These are phyloP conservation scores for Globisporangium nodosum DNA, from an alignment of 352 stramenopile species.

Conservation along the genomic window DNA sequence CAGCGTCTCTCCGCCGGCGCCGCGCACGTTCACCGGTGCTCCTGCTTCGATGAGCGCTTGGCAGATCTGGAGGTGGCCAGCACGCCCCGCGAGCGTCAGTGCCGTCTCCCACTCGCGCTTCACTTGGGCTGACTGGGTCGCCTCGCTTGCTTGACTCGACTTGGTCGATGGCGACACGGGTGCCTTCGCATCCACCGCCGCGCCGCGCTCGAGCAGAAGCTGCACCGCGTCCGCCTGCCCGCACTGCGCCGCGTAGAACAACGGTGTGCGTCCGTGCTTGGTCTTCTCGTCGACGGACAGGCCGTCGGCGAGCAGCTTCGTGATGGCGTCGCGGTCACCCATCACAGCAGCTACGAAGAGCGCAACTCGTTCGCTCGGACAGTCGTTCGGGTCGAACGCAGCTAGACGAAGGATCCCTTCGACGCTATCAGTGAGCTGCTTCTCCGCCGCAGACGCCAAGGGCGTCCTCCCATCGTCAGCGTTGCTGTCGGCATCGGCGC, in stretches of 20 bases:
- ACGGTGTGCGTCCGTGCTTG: background rate
- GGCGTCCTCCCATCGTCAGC: background rate
- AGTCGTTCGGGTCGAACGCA: background rate
- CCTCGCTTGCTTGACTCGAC: background rate
- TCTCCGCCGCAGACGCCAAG: background rate
- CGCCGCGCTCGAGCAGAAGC: background rate
- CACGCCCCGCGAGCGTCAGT: background rate
- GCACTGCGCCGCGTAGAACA: background rate
- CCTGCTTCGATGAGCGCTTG: constrained; percentile 1
- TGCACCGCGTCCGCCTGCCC: background rate
- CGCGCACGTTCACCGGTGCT: background rate
- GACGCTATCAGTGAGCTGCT: background rate
- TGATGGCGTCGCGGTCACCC: background rate
- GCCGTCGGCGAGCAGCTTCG: background rate
- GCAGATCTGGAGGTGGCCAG: background rate
- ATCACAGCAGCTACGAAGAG: background rate
- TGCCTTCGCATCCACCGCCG: background rate
- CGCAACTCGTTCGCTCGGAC: background rate
- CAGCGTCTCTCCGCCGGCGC: background rate
- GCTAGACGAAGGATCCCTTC: background rate
- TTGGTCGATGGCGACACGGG: background rate
- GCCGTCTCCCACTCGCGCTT: background rate
- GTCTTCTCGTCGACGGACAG: background rate
- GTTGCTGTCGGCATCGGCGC: background rate
- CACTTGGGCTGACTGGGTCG: background rate